Evolutionary conservation across 164 flowering plant genomes (phyloP).

Genomic region (Vitis labrusca): DNA sequence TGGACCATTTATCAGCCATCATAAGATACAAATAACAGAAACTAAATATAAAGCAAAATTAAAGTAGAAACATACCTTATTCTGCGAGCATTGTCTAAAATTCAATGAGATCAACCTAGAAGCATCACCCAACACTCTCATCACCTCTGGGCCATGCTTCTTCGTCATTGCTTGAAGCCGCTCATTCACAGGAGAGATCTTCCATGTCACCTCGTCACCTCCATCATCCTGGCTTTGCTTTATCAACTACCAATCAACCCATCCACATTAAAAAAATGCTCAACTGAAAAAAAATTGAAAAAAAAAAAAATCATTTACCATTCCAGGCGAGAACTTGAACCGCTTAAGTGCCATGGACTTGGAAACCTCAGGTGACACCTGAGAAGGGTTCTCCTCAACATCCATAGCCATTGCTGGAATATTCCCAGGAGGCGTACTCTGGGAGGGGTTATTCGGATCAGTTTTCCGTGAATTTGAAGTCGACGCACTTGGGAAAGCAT

Average conservation of each 20-base stretch:
- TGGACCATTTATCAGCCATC: not conserved
- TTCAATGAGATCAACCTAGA: slow-evolving; percentile 49
- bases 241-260: slow-evolving; percentile 48
- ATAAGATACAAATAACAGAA: not conserved
- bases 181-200: slow-evolving; percentile 86
- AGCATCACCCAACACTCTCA: slow-evolving; percentile 60
- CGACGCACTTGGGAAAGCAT: not conserved
- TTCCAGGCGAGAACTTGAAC: slow-evolving; percentile 90
- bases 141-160: slow-evolving; percentile 42
- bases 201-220: slow-evolving; percentile 92
- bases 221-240: slow-evolving; percentile 97
- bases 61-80: slow-evolving; percentile 34
- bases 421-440: slow-evolving; percentile 32
- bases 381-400: slow-evolving; percentile 26
- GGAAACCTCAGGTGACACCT: slow-evolving; percentile 56
- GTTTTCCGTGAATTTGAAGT: not conserved
- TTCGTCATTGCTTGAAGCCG: slow-evolving; percentile 71
- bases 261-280: not conserved
- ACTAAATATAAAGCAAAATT: not conserved
- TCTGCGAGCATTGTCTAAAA: slow-evolving; percentile 52
- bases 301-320: slow-evolving; percentile 40
- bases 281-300: not conserved
- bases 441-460: slow-evolving; percentile 15
- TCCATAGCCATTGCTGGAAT: slow-evolving; percentile 3
- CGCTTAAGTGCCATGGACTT: slow-evolving; percentile 55